A percentile compares a stretch with the other conserved stretches of the same genome.
Evolutionary conservation across 208 protist species (phyloP).

Genomic region (Phytomonas francai): DNA sequence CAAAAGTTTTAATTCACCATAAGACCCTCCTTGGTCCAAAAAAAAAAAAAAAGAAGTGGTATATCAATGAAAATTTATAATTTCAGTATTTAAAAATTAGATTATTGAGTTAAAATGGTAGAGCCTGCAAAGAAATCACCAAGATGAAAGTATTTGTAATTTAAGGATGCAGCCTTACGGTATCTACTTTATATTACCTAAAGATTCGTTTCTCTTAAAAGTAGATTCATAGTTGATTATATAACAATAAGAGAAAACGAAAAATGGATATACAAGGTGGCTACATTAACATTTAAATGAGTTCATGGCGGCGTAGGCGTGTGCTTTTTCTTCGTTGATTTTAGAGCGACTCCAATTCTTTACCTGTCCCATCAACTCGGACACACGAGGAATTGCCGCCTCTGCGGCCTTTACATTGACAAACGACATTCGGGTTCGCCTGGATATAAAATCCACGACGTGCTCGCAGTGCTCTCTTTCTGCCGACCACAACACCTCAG

Average conservation of each 20-base stretch:
- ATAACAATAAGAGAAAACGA: slow-evolving; percentile 3
- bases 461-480: slow-evolving; percentile 84
- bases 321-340: slow-evolving; percentile 36
- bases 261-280: slow-evolving; percentile 8
- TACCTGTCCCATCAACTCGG: slow-evolving; percentile 79
- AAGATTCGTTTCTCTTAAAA: slow-evolving; percentile 1
- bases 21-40: slow-evolving; percentile 6
- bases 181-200: background rate
- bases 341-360: slow-evolving; percentile 59
- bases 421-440: slow-evolving; percentile 89
- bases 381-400: slow-evolving; percentile 64
- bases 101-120: slow-evolving; percentile 3
- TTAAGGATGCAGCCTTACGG: slow-evolving; percentile 4
- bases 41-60: slow-evolving; percentile 9
- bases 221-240: slow-evolving; percentile 1
- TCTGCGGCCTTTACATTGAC: slow-evolving; percentile 67
- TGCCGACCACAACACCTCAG: slow-evolving; percentile 79
- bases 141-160: slow-evolving; percentile 2
- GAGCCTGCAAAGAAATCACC: slow-evolving; percentile 9
- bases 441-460: slow-evolving; percentile 87
- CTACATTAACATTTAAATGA: slow-evolving; percentile 27
- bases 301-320: slow-evolving; percentile 40
- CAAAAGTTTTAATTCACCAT: background rate
- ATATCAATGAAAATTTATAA: slow-evolving; percentile 1
- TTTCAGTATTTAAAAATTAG: slow-evolving; percentile 4